Evolutionary conservation across 2,329 filamentous ascomycete genomes (phyloP), one percentile per base, ranked within the genome.

Genomic region (Pseudogymnoascus sp.): DNA sequence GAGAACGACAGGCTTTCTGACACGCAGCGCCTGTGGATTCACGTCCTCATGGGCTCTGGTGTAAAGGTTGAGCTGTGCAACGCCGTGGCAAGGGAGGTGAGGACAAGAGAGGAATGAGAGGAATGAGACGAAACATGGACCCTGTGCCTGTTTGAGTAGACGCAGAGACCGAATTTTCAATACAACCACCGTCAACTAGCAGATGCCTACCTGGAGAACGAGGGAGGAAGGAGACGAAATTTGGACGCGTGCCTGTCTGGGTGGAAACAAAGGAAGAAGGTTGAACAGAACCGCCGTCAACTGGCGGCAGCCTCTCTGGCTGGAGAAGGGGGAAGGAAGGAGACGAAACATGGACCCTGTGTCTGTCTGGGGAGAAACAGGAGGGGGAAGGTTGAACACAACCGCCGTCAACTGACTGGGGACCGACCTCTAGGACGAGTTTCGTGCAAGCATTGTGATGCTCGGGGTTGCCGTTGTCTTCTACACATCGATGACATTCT

Each of bases 11-110:
- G 92, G 40, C 79, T 99, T 71, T 98, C 93, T 75, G 95, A 99
- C 78, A 96, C 93, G 16, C 95, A 99, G 78, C 81, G 95, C 69
- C 82, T 99, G 68, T 99, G 95, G 95, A 96, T 98, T 70, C 91
- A 98, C 79, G 91, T 97, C 6, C 81, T 99, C 61, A 89, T 87
- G 6, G 88, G 89, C 1, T 92, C 93, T 1, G 93, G 95, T 2
- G 83, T 98, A 40, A 84, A 82, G 68, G 93, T 98, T 28, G 93
- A 96, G 70, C 79, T 98, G 67, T 96, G 84, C 72, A 84, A 86
- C 72, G 85, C 84, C 31, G 67, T 73, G 16, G 73, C 72, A 11
- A 73, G 53, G 63, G 71, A 74, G 46, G 66, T 73, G 2, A 31
- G 37, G 26, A 61, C 37, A 8, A 59, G 24, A n/a, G 24, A 61